Conservation (phyloP, 129 eudicot genomes). For the Kitagawia praeruptora region DNA sequence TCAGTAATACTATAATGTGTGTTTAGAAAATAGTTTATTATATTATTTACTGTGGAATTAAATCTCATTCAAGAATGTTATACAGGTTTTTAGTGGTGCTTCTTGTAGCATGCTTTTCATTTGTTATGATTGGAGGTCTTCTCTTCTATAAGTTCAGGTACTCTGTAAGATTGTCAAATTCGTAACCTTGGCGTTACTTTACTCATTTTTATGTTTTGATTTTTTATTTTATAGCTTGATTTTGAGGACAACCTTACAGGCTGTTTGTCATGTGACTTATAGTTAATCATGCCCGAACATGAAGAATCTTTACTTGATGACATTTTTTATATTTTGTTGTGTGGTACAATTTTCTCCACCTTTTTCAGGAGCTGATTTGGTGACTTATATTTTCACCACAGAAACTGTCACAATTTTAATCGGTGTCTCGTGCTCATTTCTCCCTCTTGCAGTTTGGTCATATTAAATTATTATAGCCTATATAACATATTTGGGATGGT, state of each 20-base stretch:
- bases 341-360: background rate
- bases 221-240: background rate
- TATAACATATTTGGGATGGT: background rate
- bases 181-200: background rate
- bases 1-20: background rate
- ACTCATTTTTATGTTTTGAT: background rate
- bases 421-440: background rate
- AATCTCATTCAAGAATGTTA: constrained; percentile 16
- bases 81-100: constrained; percentile 86
- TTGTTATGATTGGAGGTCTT: constrained; percentile 88
- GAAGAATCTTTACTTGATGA: background rate
- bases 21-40: background rate
- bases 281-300: background rate
- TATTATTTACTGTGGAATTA: constrained; percentile 3
- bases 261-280: background rate
- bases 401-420: background rate
- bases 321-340: background rate
- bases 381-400: background rate
- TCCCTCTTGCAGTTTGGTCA: background rate
- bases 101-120: constrained; percentile 70
- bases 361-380: background rate
- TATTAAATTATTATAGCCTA: background rate
- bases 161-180: background rate
- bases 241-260: background rate
- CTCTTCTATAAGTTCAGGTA: constrained; percentile 94